phyloP scores from a whole-genome alignment of 306 rosid species.

The Acacia confusa region DNA sequence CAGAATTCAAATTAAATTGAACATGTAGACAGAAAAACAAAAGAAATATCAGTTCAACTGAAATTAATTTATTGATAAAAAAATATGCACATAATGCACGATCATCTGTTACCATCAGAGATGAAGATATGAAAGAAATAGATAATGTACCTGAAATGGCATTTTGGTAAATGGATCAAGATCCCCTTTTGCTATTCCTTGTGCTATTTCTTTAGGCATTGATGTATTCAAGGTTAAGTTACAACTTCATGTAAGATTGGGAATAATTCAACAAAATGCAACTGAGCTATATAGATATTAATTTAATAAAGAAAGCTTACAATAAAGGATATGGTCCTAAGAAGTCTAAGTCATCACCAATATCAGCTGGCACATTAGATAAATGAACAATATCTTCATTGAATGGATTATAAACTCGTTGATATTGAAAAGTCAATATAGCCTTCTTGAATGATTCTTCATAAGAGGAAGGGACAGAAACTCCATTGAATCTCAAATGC shows the following conservation, averaged over 20 bases:
- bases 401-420: conserved; percentile 78
- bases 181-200: conserved; percentile 90
- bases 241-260: conserved; percentile 27
- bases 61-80: conserved; percentile 22
- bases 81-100: neutral
- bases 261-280: conserved; percentile 27
- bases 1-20: conserved; percentile 13
- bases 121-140: conserved; percentile 20
- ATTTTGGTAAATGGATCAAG: conserved; percentile 82
- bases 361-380: conserved; percentile 46
- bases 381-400: conserved; percentile 70
- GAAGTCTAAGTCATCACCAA: conserved; percentile 69
- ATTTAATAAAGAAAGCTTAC: conserved; percentile 9
- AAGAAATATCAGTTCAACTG: conserved; percentile 2
- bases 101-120: neutral
- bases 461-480: conserved; percentile 73
- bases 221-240: conserved; percentile 71
- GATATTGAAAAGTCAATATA: conserved; percentile 75
- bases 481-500: conserved; percentile 75
- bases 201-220: conserved; percentile 65
- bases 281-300: conserved; percentile 10
- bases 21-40: conserved; percentile 10
- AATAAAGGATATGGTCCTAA: conserved; percentile 93
- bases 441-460: conserved; percentile 94
- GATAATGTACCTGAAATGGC: conserved; percentile 65